phyloP scores from a whole-genome alignment of 2,329 filamentous ascomycete genomes.

The Aspergillus sclerotialis region DNA sequence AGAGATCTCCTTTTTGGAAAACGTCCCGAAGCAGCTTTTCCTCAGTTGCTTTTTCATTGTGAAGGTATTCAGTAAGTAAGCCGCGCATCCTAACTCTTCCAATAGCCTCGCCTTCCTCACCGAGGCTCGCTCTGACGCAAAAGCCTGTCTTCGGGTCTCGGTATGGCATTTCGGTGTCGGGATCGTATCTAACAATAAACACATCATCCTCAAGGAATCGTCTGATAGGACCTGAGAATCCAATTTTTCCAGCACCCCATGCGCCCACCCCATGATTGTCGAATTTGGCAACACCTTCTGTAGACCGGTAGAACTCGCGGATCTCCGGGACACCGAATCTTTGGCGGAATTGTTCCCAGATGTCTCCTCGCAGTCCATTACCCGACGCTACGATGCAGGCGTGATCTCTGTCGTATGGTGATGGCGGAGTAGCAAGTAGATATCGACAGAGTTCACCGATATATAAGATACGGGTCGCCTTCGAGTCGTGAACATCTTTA shows the following conservation, averaged over 20 bases:
- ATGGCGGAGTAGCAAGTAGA: slow-evolving; percentile 38
- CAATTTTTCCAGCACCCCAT: slow-evolving; percentile 39
- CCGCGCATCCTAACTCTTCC: slow-evolving; percentile 35
- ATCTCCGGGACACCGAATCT: slow-evolving; percentile 40
- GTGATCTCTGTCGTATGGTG: slow-evolving; percentile 40
- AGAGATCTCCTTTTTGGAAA: slow-evolving; percentile 40
- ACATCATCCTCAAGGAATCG: slow-evolving; percentile 36
- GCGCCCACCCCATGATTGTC: slow-evolving; percentile 37
- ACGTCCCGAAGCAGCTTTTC: slow-evolving; percentile 39
- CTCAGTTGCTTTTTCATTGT: slow-evolving; percentile 37
- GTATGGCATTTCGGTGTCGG: slow-evolving; percentile 34
- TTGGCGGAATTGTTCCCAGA: slow-evolving; percentile 42
- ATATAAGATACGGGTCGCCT: slow-evolving; percentile 38
- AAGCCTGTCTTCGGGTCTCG: slow-evolving; percentile 40
- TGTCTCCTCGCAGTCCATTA: slow-evolving; percentile 42
- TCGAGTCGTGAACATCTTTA: slow-evolving; percentile 38
- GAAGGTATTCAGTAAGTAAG: slow-evolving; percentile 37
- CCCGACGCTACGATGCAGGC: slow-evolving; percentile 39
- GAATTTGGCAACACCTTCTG: slow-evolving; percentile 41
- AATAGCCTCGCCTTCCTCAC: slow-evolving; percentile 41
- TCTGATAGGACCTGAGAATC: slow-evolving; percentile 36
- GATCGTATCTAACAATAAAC: slow-evolving; percentile 37
- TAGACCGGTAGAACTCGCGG: slow-evolving; percentile 43
- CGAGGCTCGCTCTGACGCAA: slow-evolving; percentile 29
- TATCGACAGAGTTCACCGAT: slow-evolving; percentile 47